Base-by-base conservation (phyloP, 441 rosid species). In the Populus hybrid region DNA sequence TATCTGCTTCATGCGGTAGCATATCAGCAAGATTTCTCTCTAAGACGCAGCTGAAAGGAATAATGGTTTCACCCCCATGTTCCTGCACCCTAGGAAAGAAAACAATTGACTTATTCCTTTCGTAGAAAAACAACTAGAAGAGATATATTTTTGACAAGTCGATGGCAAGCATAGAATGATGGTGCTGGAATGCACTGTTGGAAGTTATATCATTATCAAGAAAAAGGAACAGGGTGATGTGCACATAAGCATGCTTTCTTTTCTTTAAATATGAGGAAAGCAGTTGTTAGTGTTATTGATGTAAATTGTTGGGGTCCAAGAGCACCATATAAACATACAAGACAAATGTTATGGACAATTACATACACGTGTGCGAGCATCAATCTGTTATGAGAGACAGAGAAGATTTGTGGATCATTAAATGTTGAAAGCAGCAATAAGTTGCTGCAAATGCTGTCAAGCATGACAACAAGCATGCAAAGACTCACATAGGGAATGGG, bases 41-140 rank as follows among this genome's bases (percentile, higher is more conserved):
- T 67, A 94, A 84, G 34, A 61, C 86, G 80, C 94, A 89, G 64
- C 99, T 94, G 80, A 97, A 97, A 81, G 99, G 99, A 86, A 97
- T 93, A 84, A 97, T 94, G 67, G 88, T 71, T 86, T 92, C 98
- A 34, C 91, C 97, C 30, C 98, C 98, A 78, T 97, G 98, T 77
- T 93, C 99, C 85, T 97, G 98, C 82, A 97, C 98, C 99, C 98
- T 94, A 78, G 67, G 77, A 76, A 66, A 69, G 26, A 71, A 76
- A 75, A 36, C 2, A 23, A 46, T 28, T 69, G 63, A 67, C n/a
- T 75, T 36, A 79, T 63, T 77, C 61, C 24, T 36, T 32, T 61
- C 21, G 46, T 76, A 23, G n/a, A 66, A 72, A 74, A 2, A 32
- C 18, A 4, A 32, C 14, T 7, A 6, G 5, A 26, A 40, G 21